Conservation (phyloP, 1,284 basidiomycete species). For the Irpex rosettiformis region DNA sequence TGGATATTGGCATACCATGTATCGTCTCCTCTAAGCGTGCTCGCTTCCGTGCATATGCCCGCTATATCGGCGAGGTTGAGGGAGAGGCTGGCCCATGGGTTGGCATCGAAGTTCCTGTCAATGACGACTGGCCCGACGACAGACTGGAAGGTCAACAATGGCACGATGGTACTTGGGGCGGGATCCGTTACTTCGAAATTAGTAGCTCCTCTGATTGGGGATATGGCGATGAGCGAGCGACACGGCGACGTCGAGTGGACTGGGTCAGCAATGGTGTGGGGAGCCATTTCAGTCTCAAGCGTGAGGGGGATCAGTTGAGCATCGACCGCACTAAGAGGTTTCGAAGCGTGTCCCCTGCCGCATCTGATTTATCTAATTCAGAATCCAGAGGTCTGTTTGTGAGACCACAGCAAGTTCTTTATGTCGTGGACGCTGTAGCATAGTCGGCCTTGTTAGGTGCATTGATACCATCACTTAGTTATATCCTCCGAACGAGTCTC, state of each 20-base stretch:
- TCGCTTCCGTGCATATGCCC: slow-evolving; percentile 81
- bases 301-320: slow-evolving; percentile 64
- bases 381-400: slow-evolving; percentile 77
- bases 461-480: slow-evolving; percentile 7
- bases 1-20: slow-evolving; percentile 89
- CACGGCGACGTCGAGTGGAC: slow-evolving; percentile 47
- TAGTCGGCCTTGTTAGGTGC: slow-evolving; percentile 14
- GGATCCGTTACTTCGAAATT: slow-evolving; percentile 80
- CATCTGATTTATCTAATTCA: slow-evolving; percentile 55
- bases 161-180: slow-evolving; percentile 81
- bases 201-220: slow-evolving; percentile 59
- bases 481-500: slow-evolving; percentile 9
- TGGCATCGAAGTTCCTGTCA: slow-evolving; percentile 82
- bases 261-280: slow-evolving; percentile 28
- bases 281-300: slow-evolving; percentile 40
- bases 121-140: slow-evolving; percentile 52
- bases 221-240: slow-evolving; percentile 40
- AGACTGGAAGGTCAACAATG: slow-evolving; percentile 60
- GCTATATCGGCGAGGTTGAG: slow-evolving; percentile 83
- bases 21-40: slow-evolving; percentile 82
- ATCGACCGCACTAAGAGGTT: slow-evolving; percentile 62
- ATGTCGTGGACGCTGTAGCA: slow-evolving; percentile 72
- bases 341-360: slow-evolving; percentile 66
- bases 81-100: slow-evolving; percentile 86
- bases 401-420: slow-evolving; percentile 75